phyloP scores from a whole-genome alignment of 345 rosid species.

The Aquilaria yunnanensis region DNA sequence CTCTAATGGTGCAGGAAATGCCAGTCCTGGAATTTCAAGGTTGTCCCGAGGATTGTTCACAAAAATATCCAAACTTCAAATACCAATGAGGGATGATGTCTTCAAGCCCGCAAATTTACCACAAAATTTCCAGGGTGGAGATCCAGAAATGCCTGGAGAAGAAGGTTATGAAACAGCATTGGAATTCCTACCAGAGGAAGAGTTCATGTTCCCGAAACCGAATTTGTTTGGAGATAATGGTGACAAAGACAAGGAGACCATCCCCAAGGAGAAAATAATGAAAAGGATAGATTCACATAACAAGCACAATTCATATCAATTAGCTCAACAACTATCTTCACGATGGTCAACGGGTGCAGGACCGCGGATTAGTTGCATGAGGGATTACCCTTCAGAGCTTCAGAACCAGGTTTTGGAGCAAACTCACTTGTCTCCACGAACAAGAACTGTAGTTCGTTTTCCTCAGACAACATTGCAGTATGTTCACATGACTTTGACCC shows the following conservation, averaged over 20 bases:
- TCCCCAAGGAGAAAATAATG: constrained; percentile 71
- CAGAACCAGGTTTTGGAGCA: constrained; percentile 63
- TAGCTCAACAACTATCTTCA: constrained; percentile 66
- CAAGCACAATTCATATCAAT: constrained; percentile 59
- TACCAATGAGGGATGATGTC: constrained; percentile 23
- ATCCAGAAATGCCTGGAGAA: constrained; percentile 25
- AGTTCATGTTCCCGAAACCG: constrained; percentile 50
- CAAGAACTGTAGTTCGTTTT: constrained; percentile 13
- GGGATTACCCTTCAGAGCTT: constrained; percentile 88
- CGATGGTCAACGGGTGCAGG: constrained; percentile 96
- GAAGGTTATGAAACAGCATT: constrained; percentile 79
- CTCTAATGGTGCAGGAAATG: constrained; percentile 11
- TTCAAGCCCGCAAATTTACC: constrained; percentile 16
- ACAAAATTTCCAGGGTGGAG: constrained; percentile 9
- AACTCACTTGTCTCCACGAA: constrained; percentile 67
- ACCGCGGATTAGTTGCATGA: constrained; percentile 91
- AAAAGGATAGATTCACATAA: constrained; percentile 74
- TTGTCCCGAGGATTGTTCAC: constrained; percentile 24
- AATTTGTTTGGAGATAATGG: constrained; percentile 58
- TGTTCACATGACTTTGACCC: constrained; percentile 10
- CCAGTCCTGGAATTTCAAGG: constrained; percentile 17
- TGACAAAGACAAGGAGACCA: constrained; percentile 39
- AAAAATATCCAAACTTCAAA: constrained; percentile 33
- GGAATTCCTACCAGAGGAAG: constrained; percentile 63
- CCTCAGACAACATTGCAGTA: constrained; percentile 11